phyloP scores from a whole-genome alignment of 345 rosid species.

The Crucihimalaya himalaica region DNA sequence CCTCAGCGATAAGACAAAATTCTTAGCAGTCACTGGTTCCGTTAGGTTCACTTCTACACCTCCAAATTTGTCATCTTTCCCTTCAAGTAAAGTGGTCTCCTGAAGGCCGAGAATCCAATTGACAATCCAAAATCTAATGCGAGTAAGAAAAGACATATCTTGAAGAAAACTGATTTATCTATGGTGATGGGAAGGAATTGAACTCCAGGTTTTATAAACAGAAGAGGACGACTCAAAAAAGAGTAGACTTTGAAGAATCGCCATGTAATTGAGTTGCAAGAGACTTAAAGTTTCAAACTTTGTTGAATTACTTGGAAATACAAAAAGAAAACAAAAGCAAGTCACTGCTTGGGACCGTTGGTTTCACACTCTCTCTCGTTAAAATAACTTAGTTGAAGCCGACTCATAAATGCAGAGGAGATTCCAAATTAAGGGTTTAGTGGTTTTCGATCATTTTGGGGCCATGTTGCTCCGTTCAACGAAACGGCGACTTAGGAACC shows the following conservation, averaged over 20 bases:
- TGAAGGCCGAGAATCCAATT: background rate
- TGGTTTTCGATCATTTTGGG: too few relatives aligned
- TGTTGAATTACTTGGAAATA: background rate
- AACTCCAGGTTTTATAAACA: too few relatives aligned
- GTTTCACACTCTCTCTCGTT: too few relatives aligned
- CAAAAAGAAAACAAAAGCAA: too few relatives aligned
- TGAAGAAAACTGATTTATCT: background rate
- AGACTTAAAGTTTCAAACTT: background rate
- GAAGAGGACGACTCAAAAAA: too few relatives aligned
- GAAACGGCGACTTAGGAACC: too few relatives aligned
- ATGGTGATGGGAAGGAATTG: too few relatives aligned
- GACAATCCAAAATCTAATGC: background rate
- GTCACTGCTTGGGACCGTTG: too few relatives aligned
- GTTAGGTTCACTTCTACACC: background rate
- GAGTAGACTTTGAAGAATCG: background rate
- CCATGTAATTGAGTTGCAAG: background rate
- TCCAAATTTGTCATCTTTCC: background rate
- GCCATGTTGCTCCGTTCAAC: too few relatives aligned
- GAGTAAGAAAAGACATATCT: background rate
- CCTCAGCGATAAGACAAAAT: background rate
- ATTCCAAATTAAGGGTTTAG: too few relatives aligned
- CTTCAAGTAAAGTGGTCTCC: background rate
- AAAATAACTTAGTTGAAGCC: too few relatives aligned
- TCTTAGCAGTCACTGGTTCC: background rate
- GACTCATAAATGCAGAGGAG: too few relatives aligned